Conservation (phyloP, 495 filamentous ascomycete species). For the Darksidea phi region DNA sequence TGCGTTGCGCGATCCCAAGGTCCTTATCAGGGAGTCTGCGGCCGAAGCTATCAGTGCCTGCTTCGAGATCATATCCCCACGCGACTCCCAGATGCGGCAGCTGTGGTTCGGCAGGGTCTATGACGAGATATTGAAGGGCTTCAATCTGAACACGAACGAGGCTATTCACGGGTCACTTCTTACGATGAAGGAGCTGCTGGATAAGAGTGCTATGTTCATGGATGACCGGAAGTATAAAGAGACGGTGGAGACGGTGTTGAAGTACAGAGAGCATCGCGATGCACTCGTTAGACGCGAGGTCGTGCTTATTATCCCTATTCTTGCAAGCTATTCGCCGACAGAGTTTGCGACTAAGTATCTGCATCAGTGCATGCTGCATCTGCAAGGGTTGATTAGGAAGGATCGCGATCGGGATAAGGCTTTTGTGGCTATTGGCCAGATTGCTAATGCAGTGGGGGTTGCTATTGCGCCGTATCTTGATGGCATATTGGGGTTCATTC, state of each 20-base stretch:
- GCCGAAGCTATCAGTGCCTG: conserved; percentile 88
- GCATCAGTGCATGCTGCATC: conserved; percentile 94
- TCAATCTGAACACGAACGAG: conserved; percentile 77
- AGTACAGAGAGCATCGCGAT: conserved; percentile 88
- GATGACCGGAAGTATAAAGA: conserved; percentile 68
- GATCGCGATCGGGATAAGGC: conserved; percentile 86
- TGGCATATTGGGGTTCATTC: conserved; percentile 84
- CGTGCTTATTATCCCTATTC: conserved; percentile 80
- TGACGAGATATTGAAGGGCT: conserved; percentile 72
- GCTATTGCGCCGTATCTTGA: conserved; percentile 94
- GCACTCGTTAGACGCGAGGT: conserved; percentile 81
- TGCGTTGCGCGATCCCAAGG: conserved; percentile 80
- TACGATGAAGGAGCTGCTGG: conserved; percentile 82
- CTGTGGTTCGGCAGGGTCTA: conserved; percentile 85
- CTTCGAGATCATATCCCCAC: conserved; percentile 87
- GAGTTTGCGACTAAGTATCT: conserved; percentile 82
- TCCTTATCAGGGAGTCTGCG: conserved; percentile 86
- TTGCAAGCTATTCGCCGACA: conserved; percentile 87
- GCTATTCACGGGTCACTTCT: conserved; percentile 88
- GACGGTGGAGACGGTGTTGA: conserved; percentile 85
- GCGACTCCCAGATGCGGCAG: conserved; percentile 80
- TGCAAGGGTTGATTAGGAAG: conserved; percentile 92
- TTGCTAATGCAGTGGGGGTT: conserved; percentile 92
- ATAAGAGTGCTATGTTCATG: conserved; percentile 98
- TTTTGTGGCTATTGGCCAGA: conserved; percentile 90